Evolutionary conservation across 2,329 filamentous ascomycete genomes (phyloP), one percentile per base, ranked within the genome.

Genomic region (Phialophora macrospora): DNA sequence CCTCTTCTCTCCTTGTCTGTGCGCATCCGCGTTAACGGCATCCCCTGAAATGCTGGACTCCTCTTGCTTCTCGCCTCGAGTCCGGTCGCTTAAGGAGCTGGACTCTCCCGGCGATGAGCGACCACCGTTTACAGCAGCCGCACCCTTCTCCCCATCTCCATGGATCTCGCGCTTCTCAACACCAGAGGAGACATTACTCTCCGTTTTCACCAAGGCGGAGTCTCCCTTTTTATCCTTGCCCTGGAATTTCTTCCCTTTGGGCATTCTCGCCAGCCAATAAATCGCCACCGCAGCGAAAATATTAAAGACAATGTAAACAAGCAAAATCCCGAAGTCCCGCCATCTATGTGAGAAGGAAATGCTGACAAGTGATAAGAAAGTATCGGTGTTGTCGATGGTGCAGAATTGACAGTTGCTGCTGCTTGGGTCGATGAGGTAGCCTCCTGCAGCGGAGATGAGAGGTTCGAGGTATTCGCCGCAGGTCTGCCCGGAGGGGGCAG

Each of bases 391-490:
- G 1, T 70, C 66, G 44, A 77, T 66, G 8, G 71, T 34, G 63
- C 77, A 78, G 49, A 67, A 90, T 1, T 80, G 68, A 77, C 89
- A 91, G 0, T 81, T 86, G n/a, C 48, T 54, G 7, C 81, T 82
- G 11, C 75, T 71, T 0, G 73, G 71, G 71, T 90, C 81, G 12
- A 77, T 64, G 2, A 91, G 78, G 59, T 82, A 83, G 0, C 88
- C 89, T 1, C 78, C 78, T 9, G 68, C 72, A 0, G 66, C 44
- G 0, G 68, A 52, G 1, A 87, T 84, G 72, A 85, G 90, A 0
- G 72, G 46, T 0, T 68, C 59, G 69, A 92, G 74, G 73, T 90
- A 93, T 14, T 84, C 73, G 0, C 70, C 73, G 73, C 91, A 93
- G 0, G 83, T 89, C 71, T 80, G 63, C 17, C 82, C 82, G 1